phyloP scores from a whole-genome alignment of 2,329 filamentous ascomycete species.

The Penicillium sp. region DNA sequence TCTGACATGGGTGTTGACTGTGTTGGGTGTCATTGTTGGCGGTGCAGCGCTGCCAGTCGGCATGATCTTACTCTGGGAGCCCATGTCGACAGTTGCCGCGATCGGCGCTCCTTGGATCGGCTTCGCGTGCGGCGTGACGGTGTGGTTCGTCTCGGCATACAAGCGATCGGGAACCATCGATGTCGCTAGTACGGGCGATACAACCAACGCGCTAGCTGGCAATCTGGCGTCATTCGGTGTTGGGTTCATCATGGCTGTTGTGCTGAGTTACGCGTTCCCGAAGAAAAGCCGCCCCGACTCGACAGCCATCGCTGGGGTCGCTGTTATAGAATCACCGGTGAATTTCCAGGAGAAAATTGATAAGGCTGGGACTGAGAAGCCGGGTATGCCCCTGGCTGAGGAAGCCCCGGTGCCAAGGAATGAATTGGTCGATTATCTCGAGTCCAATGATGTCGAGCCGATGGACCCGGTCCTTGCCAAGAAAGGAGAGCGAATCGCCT shows the following conservation, averaged over 20 bases:
- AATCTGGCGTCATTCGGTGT: slow-evolving; percentile 40
- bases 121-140: slow-evolving; percentile 33
- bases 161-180: slow-evolving; percentile 36
- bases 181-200: slow-evolving; percentile 39
- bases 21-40: slow-evolving; percentile 44
- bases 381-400: neutral
- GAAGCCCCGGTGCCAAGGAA: slow-evolving; percentile 33
- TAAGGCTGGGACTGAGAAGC: neutral
- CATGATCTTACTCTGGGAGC: slow-evolving; percentile 41
- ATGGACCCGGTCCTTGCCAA: slow-evolving; percentile 43
- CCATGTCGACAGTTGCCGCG: slow-evolving; percentile 41
- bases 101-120: slow-evolving; percentile 39
- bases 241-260: slow-evolving; percentile 36
- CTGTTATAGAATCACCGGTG: neutral
- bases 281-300: slow-evolving; percentile 21
- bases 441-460: slow-evolving; percentile 42
- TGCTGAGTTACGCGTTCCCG: slow-evolving; percentile 38
- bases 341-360: neutral
- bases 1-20: slow-evolving; percentile 44
- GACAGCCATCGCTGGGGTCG: neutral
- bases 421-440: slow-evolving; percentile 46
- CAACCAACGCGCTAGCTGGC: slow-evolving; percentile 42
- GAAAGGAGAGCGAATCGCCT: slow-evolving; percentile 40
- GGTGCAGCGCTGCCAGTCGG: slow-evolving; percentile 41
- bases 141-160: slow-evolving; percentile 42